Conservation (phyloP, 2,329 filamentous ascomycete species). For the Colletotrichum costaricense region DNA sequence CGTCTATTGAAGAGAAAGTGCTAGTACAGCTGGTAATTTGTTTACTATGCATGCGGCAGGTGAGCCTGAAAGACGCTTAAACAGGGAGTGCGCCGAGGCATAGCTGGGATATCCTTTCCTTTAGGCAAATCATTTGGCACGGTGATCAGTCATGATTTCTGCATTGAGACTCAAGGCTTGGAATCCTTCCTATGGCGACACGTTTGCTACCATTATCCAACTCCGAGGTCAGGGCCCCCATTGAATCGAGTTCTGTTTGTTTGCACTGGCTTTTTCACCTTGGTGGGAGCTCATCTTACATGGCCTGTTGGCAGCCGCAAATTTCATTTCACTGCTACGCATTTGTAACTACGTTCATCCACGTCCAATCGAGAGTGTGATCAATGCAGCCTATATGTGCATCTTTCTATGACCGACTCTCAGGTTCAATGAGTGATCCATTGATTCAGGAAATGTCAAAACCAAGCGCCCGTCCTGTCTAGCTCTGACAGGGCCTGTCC, state of each 20-base stretch:
- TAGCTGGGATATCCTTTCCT: background rate
- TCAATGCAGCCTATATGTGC: conserved; percentile 7
- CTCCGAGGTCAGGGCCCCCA: background rate
- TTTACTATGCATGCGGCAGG: background rate
- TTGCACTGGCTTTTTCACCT: conserved; percentile 5
- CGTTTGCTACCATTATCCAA: background rate
- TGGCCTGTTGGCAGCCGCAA: background rate
- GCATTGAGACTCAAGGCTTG: background rate
- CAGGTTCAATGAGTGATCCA: background rate
- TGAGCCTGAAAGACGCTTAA: background rate
- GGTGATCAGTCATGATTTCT: conserved; percentile 1
- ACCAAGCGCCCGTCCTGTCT: background rate
- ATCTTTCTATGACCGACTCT: background rate
- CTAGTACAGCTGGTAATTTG: background rate
- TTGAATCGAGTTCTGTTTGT: conserved; percentile 2
- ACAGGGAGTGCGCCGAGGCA: background rate
- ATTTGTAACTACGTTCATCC: background rate
- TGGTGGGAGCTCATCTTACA: conserved; percentile 16
- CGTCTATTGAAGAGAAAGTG: background rate
- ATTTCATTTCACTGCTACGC: conserved; percentile 6
- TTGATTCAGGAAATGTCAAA: background rate
- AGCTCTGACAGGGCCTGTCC: background rate
- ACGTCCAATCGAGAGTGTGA: background rate
- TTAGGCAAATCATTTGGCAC: background rate
- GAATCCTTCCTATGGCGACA: background rate